A percentile compares a stretch with the other conserved stretches of the same genome.
phyloP scores from a whole-genome alignment of 768 basidiomycete genomes.

The Cubamyces lactineus region DNA sequence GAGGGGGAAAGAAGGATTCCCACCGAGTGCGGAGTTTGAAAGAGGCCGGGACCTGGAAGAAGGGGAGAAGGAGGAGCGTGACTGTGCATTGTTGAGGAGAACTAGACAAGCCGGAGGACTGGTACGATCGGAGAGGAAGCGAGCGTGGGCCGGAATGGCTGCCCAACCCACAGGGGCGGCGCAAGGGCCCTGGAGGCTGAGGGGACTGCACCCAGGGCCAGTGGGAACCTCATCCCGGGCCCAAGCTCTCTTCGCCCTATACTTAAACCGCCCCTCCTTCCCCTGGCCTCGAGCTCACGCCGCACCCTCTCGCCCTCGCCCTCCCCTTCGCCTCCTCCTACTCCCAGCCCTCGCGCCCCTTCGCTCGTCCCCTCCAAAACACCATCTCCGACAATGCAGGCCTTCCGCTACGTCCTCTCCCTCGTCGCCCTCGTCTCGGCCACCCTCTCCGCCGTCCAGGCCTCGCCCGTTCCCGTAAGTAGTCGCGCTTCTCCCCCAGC shows the following conservation, averaged over 20 bases:
- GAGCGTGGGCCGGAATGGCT: background rate
- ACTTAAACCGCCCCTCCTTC: background rate
- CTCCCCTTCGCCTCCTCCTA: background rate
- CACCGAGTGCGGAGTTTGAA: constrained; percentile 7
- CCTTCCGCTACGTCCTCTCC: constrained; percentile 25
- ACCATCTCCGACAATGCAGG: constrained; percentile 10
- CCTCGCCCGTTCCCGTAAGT: constrained; percentile 20
- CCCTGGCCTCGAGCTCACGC: background rate
- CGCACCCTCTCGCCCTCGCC: background rate
- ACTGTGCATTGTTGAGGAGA: background rate
- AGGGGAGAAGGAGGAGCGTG: background rate
- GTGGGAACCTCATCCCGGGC: background rate
- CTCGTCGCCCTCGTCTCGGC: constrained; percentile 23
- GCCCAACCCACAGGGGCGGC: no score
- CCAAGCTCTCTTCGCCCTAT: background rate
- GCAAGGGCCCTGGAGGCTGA: no score
- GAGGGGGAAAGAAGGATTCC: background rate
- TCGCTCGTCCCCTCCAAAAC: background rate
- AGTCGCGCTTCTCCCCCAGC: background rate
- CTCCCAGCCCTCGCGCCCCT: constrained; percentile 2
- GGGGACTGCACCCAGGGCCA: no score
- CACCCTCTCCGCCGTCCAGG: constrained; percentile 21
- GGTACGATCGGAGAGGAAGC: background rate
- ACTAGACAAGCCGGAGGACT: background rate
- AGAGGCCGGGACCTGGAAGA: background rate